Base-by-base conservation (phyloP, 1,139 yeast genomes). In the Debaryomyces singareniensis region DNA sequence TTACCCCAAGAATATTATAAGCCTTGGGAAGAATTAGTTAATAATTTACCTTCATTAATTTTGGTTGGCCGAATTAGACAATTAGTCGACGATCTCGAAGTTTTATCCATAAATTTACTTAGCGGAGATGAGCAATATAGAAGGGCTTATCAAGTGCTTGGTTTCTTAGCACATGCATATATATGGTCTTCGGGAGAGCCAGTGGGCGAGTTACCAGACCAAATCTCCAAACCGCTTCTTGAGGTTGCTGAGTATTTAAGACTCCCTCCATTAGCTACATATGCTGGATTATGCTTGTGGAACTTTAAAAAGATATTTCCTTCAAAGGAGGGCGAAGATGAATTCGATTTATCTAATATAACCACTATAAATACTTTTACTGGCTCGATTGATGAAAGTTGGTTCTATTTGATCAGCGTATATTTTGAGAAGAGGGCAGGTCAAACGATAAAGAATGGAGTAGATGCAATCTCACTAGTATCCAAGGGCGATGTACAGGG, bases 401-500 rank as follows among this genome's bases (percentile, higher is more conserved):
- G 97, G 97, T 89, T 89, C 52, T 89, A 85, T 51, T 64, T 87
- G 37, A 91, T 87, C 11, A 80, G 93, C 45, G 91, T 87, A 1
- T 85, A 76, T 39, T 84, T 89, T 47, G 97, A 89, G 56, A 70
- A 77, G 43, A 75, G 73, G 38, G 95, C 96, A 21, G 87, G 93
- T 0, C 68, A 74, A 16, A 85, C 91, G 1, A 68, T 85, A 28
- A 61, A 63, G 28, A 68, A 73, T 4, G 77, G 78, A 1, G 56
- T 83, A 35, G 57, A 65, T 11, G 50, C 55, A 4, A 37, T 57
- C 11, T 36, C 58, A n/a, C 36, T 53, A 12, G 62, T 60, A 2
- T 43, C 47, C 10, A 44, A 45, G 3, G 54, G 58, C 23, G 58
- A 75, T 31, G 39, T 58, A 7, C 44, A 42, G 1, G 44, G 44